Conservation (phyloP, 306 rosid species). For the Trifolium subterraneum region DNA sequence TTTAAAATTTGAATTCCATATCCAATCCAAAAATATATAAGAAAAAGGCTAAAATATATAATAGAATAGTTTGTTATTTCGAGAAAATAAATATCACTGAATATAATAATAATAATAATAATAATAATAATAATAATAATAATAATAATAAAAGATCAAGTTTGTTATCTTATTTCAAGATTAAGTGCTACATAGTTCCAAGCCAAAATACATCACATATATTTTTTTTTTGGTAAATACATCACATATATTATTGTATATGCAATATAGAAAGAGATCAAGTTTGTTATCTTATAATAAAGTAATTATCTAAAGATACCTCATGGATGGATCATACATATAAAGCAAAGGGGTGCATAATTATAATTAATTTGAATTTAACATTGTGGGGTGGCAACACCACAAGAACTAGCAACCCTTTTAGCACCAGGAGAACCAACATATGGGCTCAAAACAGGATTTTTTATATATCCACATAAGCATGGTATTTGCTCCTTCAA, state of each 20-base stretch:
- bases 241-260: too few relatives aligned
- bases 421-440: conserved; percentile 50
- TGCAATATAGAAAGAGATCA: not conserved
- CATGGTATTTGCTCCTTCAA: conserved; percentile 63
- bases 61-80: too few relatives aligned
- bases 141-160: not conserved
- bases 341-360: not conserved
- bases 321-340: not conserved
- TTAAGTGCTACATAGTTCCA: too few relatives aligned
- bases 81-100: not conserved
- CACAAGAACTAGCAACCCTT: conserved; percentile 52
- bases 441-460: conserved; percentile 51
- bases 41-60: too few relatives aligned
- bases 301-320: conserved; percentile 3
- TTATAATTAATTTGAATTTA: not conserved
- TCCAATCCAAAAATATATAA: too few relatives aligned
- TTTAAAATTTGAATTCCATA: too few relatives aligned
- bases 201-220: not conserved
- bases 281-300: not conserved
- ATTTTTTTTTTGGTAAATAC: too few relatives aligned
- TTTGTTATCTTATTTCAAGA: too few relatives aligned
- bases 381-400: conserved; percentile 52
- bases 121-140: not conserved
- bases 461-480: conserved; percentile 58
- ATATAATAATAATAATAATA: too few relatives aligned